Conservation (phyloP, 768 basidiomycete species). For the Mycena indigotica region DNA sequence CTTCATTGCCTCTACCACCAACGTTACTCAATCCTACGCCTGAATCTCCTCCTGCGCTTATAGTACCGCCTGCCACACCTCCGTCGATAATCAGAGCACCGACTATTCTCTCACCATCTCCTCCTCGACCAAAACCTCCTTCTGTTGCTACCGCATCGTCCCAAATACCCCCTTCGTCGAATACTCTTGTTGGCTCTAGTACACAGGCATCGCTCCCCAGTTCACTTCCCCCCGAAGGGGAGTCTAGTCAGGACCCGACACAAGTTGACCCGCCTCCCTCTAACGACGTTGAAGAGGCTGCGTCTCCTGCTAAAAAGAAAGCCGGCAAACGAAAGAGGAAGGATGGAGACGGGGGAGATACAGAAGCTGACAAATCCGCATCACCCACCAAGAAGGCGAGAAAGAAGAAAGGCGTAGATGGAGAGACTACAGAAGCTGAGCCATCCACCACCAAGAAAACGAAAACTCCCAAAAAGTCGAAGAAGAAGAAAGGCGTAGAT, state of each 20-base stretch:
- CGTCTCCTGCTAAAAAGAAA: conserved; percentile 5
- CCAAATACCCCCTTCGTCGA: not conserved
- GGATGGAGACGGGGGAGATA: not conserved
- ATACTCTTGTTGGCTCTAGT: not conserved
- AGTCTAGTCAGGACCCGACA: not conserved
- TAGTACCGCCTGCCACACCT: not conserved
- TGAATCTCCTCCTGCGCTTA: not conserved
- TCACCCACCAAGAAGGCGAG: not conserved
- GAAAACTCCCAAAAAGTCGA: not conserved
- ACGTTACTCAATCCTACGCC: not conserved
- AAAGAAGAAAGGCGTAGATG: not conserved
- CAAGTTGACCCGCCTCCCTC: not conserved
- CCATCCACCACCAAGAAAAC: not conserved
- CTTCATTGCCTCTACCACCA: conserved; percentile 15
- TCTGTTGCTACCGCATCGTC: not conserved
- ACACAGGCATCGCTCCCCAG: not conserved
- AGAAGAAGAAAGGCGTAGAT: not conserved
- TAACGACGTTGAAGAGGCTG: not conserved
- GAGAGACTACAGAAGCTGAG: not conserved
- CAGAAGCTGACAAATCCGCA: not conserved
- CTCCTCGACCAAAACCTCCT: not conserved
- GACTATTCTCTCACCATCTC: not conserved
- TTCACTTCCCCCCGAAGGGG: not conserved
- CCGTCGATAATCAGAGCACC: not conserved
- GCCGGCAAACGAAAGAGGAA: not conserved